phyloP scores from a whole-genome alignment of 2,329 filamentous ascomycete species.

The Curvularia sp. region DNA sequence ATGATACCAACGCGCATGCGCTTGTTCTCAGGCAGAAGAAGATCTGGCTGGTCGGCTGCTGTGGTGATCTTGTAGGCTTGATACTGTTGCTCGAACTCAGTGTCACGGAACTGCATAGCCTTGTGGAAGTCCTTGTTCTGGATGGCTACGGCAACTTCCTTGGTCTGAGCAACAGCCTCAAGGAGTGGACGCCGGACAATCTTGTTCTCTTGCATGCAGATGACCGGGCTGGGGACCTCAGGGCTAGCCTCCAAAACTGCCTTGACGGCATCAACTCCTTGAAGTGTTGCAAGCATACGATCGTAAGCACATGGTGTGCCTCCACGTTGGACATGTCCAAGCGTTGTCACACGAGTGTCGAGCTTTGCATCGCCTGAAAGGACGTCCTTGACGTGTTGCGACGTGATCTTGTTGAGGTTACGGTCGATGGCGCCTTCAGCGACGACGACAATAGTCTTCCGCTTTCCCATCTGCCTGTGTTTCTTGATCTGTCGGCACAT shows the following conservation, averaged over 20 bases:
- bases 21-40: slow-evolving; percentile 75
- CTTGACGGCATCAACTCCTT: slow-evolving; percentile 60
- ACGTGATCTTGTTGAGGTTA: slow-evolving; percentile 82
- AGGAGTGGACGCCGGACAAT: slow-evolving; percentile 89
- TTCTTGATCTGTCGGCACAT: slow-evolving; percentile 53
- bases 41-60: slow-evolving; percentile 74
- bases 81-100: slow-evolving; percentile 93
- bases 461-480: slow-evolving; percentile 88
- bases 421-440: slow-evolving; percentile 82
- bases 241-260: slow-evolving; percentile 64
- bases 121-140: slow-evolving; percentile 82
- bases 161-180: slow-evolving; percentile 85
- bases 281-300: slow-evolving; percentile 88
- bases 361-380: slow-evolving; percentile 81
- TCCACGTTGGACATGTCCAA: slow-evolving; percentile 97
- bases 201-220: slow-evolving; percentile 97
- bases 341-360: slow-evolving; percentile 91
- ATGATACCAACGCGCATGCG: slow-evolving; percentile 94
- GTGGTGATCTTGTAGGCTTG: slow-evolving; percentile 91
- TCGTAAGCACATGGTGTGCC: slow-evolving; percentile 93
- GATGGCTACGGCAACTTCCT: slow-evolving; percentile 83
- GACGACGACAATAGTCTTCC: slow-evolving; percentile 97
- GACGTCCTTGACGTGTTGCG: slow-evolving; percentile 82
- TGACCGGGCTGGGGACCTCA: slow-evolving; percentile 89
- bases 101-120: slow-evolving; percentile 87